Conservation (phyloP, 306 rosid genomes). For the Pyrus pyrifolia region DNA sequence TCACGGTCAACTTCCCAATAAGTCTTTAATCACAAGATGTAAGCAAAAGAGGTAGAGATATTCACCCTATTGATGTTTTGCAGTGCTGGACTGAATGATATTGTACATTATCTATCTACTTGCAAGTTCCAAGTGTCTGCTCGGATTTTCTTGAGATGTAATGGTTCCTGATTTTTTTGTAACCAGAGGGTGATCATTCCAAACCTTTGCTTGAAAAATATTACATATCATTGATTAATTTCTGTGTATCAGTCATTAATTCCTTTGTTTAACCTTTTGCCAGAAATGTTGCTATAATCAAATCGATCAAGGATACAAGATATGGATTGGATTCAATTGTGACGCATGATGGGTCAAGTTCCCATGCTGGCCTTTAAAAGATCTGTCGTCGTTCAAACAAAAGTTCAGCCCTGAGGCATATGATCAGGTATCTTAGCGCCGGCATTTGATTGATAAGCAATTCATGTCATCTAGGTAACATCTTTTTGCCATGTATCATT, state of each 20-base stretch:
- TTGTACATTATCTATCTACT: neutral
- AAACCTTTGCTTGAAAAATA: neutral
- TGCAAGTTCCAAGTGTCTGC: neutral
- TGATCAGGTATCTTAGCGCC: constrained; percentile 42
- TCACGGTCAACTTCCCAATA: neutral
- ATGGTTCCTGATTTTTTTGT: neutral
- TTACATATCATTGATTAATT: neutral
- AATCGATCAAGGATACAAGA: constrained; percentile 86
- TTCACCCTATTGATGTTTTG: neutral
- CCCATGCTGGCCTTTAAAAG: constrained; percentile 70
- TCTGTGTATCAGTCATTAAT: neutral
- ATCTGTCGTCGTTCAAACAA: constrained; percentile 66
- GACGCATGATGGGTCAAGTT: constrained; percentile 71
- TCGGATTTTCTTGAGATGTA: neutral
- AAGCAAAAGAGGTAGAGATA: neutral
- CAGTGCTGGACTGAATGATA: neutral
- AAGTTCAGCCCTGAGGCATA: constrained; percentile 66
- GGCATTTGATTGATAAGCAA: neutral
- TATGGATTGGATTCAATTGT: constrained; percentile 85
- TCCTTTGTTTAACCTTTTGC: constrained; percentile 12
- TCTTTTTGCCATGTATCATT: constrained; percentile 4
- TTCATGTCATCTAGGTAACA: neutral
- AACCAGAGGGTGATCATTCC: neutral
- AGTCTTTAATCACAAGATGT: neutral
- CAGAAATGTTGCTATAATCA: constrained; percentile 79